These are phyloP conservation scores for Ustilago cynodontis DNA, from an alignment of 1,284 basidiomycete species.

Conservation along the genomic window DNA sequence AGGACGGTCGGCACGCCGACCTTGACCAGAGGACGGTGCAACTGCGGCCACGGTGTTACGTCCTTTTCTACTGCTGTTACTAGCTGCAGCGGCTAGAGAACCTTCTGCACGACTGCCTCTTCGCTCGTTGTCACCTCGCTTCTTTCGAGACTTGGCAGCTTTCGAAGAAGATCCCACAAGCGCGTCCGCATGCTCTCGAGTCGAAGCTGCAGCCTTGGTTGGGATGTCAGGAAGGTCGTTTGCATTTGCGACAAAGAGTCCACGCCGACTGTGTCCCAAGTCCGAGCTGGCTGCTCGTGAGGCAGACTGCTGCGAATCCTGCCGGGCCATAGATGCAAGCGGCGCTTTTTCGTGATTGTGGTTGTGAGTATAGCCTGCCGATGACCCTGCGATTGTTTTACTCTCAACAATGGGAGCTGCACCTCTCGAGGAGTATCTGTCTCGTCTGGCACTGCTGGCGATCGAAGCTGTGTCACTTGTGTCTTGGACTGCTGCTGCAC, in stretches of 20 bases:
- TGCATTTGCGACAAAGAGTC: conserved; percentile 17
- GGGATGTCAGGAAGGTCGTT: conserved; percentile 29
- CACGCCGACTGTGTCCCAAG: conserved; percentile 16
- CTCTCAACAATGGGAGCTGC: conserved; percentile 9
- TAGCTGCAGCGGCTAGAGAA: background rate
- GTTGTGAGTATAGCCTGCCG: conserved; percentile 8
- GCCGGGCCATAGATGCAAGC: background rate
- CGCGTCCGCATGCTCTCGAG: conserved; percentile 29
- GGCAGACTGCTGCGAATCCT: background rate
- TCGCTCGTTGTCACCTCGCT: conserved; percentile 9
- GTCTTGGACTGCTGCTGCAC: background rate
- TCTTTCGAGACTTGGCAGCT: conserved; percentile 3
- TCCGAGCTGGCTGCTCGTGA: background rate
- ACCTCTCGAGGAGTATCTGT: conserved; percentile 28
- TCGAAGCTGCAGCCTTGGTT: conserved; percentile 11
- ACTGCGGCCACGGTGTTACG: background rate
- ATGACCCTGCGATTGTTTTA: background rate
- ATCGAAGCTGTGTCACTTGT: conserved; percentile 19
- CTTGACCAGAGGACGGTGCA: conserved; percentile 7
- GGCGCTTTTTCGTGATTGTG: conserved; percentile 17
- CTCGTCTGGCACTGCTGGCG: conserved; percentile 20
- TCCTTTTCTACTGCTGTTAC: background rate
- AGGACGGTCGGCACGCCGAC: conserved; percentile 14
- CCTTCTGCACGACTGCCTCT: background rate
- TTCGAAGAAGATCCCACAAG: conserved; percentile 14